Conservation (phyloP, 345 rosid genomes). For the Draba incana region DNA sequence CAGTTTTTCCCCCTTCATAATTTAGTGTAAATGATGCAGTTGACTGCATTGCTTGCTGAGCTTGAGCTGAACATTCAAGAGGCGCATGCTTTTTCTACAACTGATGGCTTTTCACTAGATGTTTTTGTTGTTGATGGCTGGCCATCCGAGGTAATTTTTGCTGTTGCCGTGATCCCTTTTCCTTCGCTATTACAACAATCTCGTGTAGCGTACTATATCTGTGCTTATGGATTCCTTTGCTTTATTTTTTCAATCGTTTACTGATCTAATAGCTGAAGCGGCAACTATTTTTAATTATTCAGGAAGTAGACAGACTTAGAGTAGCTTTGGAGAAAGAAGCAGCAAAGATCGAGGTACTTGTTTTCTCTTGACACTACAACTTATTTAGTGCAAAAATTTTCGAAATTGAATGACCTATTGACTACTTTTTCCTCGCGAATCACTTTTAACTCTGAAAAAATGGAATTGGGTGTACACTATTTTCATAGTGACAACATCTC, state of each 20-base stretch:
- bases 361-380: neutral
- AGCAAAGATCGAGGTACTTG: constrained; percentile 72
- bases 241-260: constrained; percentile 16
- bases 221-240: neutral
- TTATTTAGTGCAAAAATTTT: neutral
- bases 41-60: constrained; percentile 88
- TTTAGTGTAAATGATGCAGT: constrained; percentile 52
- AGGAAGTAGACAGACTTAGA: constrained; percentile 84
- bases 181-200: neutral
- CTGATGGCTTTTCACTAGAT: constrained; percentile 91
- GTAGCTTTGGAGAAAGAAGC: constrained; percentile 75
- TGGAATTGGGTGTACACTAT: constrained; percentile 8
- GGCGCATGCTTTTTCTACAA: constrained; percentile 96
- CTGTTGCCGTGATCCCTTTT: constrained; percentile 2
- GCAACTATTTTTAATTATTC: constrained; percentile 31
- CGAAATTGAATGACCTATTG: constrained; percentile 2
- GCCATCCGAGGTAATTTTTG: constrained; percentile 82
- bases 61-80: constrained; percentile 96
- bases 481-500: constrained; percentile 21
- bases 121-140: constrained; percentile 99
- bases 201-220: neutral
- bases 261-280: constrained; percentile 4
- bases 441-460: constrained; percentile 8
- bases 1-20: neutral
- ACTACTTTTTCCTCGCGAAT: neutral